phyloP scores from a whole-genome alignment of 1,139 yeast species.

The Lodderomyces metapsilosis region DNA sequence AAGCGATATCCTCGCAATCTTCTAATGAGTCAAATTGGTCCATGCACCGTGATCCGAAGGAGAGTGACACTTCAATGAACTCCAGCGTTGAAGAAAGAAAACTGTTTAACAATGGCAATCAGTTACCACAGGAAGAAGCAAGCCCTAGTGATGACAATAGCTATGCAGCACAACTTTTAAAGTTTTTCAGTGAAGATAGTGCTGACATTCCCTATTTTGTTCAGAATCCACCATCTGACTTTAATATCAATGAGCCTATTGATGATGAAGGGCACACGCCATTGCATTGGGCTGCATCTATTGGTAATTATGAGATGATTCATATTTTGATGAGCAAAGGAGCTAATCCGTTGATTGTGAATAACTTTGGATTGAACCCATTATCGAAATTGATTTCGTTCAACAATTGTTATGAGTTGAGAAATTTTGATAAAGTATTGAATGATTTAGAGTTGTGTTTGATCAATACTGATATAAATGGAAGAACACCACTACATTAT shows the following conservation, averaged over 20 bases:
- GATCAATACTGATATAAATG: slow-evolving; percentile 69
- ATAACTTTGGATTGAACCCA: slow-evolving; percentile 78
- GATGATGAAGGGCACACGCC: slow-evolving; percentile 97
- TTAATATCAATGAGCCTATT: slow-evolving; percentile 80
- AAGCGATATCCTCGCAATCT: slow-evolving; percentile 37
- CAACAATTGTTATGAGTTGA: slow-evolving; percentile 81
- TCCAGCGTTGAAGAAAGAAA: slow-evolving; percentile 31
- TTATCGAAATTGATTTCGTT: slow-evolving; percentile 80
- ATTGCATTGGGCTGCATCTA: slow-evolving; percentile 95
- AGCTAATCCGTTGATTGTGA: slow-evolving; percentile 75
- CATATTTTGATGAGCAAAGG: slow-evolving; percentile 68
- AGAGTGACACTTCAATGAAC: slow-evolving; percentile 44
- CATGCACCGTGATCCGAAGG: slow-evolving; percentile 26
- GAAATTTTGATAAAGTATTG: slow-evolving; percentile 70
- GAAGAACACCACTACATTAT: slow-evolving; percentile 73
- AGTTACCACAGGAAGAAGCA: slow-evolving; percentile 6
- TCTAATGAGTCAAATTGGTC: slow-evolving; percentile 50
- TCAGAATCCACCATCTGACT: slow-evolving; percentile 72
- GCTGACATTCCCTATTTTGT: slow-evolving; percentile 73
- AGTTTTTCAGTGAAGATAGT: slow-evolving; percentile 69
- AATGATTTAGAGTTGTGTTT: slow-evolving; percentile 69
- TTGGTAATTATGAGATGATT: slow-evolving; percentile 75
- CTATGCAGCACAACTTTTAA: slow-evolving; percentile 56
- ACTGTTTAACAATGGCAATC: slow-evolving; percentile 4
- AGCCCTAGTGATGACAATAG: slow-evolving; percentile 26